Percentiles rank a stretch among this genome's conserved stretches.
These are phyloP conservation scores for Parmelia sp. DNA, from an alignment of 495 filamentous ascomycete species.

Conservation along the genomic window DNA sequence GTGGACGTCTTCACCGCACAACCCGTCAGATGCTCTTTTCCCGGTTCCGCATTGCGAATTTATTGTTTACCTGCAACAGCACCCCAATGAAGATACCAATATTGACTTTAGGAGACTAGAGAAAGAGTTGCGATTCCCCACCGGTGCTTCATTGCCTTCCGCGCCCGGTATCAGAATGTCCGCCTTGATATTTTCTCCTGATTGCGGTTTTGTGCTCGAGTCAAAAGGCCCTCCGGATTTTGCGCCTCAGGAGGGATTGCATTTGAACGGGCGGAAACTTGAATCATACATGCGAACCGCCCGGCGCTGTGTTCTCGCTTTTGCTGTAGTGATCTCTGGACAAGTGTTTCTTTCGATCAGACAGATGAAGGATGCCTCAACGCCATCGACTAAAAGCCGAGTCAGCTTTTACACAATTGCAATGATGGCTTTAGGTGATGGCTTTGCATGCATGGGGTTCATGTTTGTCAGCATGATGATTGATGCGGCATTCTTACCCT, in stretches of 20 bases:
- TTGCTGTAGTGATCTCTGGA: constrained; percentile 55
- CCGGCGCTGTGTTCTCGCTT: constrained; percentile 59
- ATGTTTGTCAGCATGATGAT: constrained; percentile 58
- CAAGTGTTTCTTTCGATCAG: constrained; percentile 71
- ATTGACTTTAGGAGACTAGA: constrained; percentile 63
- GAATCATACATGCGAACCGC: constrained; percentile 64
- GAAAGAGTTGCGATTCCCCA: constrained; percentile 75
- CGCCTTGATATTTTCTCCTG: constrained; percentile 82
- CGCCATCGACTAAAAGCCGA: constrained; percentile 86
- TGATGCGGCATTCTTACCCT: constrained; percentile 59
- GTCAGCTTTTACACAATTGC: constrained; percentile 84
- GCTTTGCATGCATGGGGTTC: constrained; percentile 55
- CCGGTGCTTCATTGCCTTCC: constrained; percentile 63
- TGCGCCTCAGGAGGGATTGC: constrained; percentile 54
- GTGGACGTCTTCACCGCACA: constrained; percentile 57
- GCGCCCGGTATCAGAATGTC: constrained; percentile 73
- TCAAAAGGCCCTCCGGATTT: constrained; percentile 75
- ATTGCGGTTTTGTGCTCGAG: constrained; percentile 87
- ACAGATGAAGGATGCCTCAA: constrained; percentile 87
- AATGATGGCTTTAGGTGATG: constrained; percentile 83
- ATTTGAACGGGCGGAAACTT: constrained; percentile 70
- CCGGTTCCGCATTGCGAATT: constrained; percentile 77
- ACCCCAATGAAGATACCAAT: constrained; percentile 43
- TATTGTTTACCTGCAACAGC: constrained; percentile 79
- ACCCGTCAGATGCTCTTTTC: constrained; percentile 50